These are phyloP conservation scores for Pyropia yezoensis DNA, from an alignment of 23 red algal species.

Conservation along the genomic window DNA sequence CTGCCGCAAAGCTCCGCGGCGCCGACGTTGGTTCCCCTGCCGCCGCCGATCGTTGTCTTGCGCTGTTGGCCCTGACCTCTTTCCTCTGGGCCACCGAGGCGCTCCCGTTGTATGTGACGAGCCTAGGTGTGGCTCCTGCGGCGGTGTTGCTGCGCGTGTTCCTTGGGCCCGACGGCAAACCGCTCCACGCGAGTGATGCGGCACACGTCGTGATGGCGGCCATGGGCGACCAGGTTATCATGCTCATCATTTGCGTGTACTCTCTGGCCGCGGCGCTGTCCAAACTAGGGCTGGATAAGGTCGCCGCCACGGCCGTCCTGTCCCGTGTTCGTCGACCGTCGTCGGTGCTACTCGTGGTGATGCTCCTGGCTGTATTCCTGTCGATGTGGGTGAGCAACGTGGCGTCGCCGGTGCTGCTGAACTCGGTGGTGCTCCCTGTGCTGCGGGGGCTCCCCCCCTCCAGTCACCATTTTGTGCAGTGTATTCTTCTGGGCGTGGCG, in stretches of 20 bases:
- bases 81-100: constrained; percentile 85
- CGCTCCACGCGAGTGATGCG: constrained; percentile 38
- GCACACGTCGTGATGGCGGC: constrained; percentile 44
- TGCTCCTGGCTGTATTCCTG: constrained; percentile 61
- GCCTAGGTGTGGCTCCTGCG: constrained; percentile 52
- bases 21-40: constrained; percentile 6
- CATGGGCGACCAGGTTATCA: constrained; percentile 64
- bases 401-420: constrained; percentile 84
- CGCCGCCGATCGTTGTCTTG: constrained; percentile 86
- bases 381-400: constrained; percentile 97
- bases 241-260: constrained; percentile 97
- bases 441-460: constrained; percentile 38
- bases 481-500: constrained; percentile 79
- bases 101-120: constrained; percentile 91
- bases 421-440: constrained; percentile 72
- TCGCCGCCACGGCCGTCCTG: constrained; percentile 54
- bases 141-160: constrained; percentile 58
- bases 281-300: constrained; percentile 70
- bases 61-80: constrained; percentile 36
- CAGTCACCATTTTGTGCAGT: constrained; percentile 49
- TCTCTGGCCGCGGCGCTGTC: constrained; percentile 65
- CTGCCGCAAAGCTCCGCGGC: constrained; percentile 3
- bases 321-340: constrained; percentile 28
- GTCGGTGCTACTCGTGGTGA: constrained; percentile 60
- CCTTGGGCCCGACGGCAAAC: constrained; percentile 50